Conservation (phyloP, 2,329 filamentous ascomycete genomes). For the Fusarium torreyae region DNA sequence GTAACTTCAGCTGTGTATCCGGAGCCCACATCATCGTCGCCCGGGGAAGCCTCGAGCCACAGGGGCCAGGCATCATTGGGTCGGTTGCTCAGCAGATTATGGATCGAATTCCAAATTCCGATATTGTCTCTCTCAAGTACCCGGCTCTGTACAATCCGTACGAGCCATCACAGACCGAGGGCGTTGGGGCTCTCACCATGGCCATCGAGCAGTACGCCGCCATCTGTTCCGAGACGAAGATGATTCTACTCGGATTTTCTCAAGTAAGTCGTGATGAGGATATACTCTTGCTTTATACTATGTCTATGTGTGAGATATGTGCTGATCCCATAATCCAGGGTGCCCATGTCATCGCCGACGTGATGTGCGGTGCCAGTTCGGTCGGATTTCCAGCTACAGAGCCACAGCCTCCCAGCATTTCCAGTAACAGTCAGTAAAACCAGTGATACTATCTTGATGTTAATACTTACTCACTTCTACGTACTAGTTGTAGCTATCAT, state of each 20-base stretch:
- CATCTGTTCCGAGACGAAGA: slow-evolving; percentile 38
- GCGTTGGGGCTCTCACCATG: slow-evolving; percentile 25
- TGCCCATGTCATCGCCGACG: slow-evolving; percentile 44
- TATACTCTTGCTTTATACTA: rapidly evolving
- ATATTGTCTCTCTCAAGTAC: slow-evolving; percentile 30
- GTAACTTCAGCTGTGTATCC: slow-evolving; percentile 15
- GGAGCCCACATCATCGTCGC: slow-evolving; percentile 43
- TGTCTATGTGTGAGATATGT: neutral
- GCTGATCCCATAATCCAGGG: slow-evolving; percentile 23
- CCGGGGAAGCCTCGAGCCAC: slow-evolving; percentile 42
- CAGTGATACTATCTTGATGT: rapidly evolving
- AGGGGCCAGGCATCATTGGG: slow-evolving; percentile 44
- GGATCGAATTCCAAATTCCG: slow-evolving; percentile 24
- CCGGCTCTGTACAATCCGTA: slow-evolving; percentile 40
- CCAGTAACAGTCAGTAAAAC: slow-evolving; percentile 26
- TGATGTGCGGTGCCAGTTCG: slow-evolving; percentile 44
- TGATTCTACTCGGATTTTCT: slow-evolving; percentile 46
- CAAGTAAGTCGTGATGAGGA: slow-evolving; percentile 18
- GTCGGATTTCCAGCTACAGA: slow-evolving; percentile 37
- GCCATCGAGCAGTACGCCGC: slow-evolving; percentile 25
- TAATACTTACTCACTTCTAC: neutral
- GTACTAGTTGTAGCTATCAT: slow-evolving; percentile 38
- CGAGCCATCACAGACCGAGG: slow-evolving; percentile 37
- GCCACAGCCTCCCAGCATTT: slow-evolving; percentile 18
- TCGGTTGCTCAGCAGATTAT: slow-evolving; percentile 31